These are phyloP conservation scores for Davidsoniella neocaledoniae DNA, from an alignment of 2,329 filamentous ascomycete species.

Conservation along the genomic window DNA sequence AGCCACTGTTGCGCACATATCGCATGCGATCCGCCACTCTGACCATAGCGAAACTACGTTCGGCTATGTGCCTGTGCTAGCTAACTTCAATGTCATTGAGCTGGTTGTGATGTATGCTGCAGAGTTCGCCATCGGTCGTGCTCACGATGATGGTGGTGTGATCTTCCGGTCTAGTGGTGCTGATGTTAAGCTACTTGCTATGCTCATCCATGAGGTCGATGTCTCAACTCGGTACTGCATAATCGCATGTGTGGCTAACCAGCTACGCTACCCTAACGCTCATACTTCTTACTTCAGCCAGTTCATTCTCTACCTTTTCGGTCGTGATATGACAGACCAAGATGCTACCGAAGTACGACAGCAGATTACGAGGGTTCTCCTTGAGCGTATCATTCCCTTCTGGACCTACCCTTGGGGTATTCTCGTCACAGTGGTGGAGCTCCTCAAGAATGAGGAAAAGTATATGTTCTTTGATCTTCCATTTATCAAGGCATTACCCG, in stretches of 20 bases:
- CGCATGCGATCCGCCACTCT: slow-evolving; percentile 48
- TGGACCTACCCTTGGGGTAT: slow-evolving; percentile 94
- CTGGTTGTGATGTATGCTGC: slow-evolving; percentile 74
- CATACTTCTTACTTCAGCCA: slow-evolving; percentile 90
- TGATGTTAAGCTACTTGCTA: slow-evolving; percentile 57
- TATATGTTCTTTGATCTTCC: slow-evolving; percentile 86
- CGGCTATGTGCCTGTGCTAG: slow-evolving; percentile 48
- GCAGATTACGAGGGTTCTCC: slow-evolving; percentile 73
- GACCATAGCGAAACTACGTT: slow-evolving; percentile 40
- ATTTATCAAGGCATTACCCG: slow-evolving; percentile 77
- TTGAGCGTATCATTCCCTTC: slow-evolving; percentile 75
- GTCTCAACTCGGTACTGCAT: slow-evolving; percentile 74
- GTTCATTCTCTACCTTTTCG: slow-evolving; percentile 70
- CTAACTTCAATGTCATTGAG: slow-evolving; percentile 58
- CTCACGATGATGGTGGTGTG: slow-evolving; percentile 40
- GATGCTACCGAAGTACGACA: slow-evolving; percentile 74
- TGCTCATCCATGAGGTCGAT: slow-evolving; percentile 56
- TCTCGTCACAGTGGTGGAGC: slow-evolving; percentile 71
- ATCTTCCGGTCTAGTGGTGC: slow-evolving; percentile 27
- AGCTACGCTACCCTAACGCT: slow-evolving; percentile 76
- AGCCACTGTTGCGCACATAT: slow-evolving; percentile 60
- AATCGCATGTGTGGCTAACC: slow-evolving; percentile 70
- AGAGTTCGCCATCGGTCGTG: slow-evolving; percentile 47
- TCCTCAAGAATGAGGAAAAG: slow-evolving; percentile 71
- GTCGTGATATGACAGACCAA: slow-evolving; percentile 51